Percentiles rank a stretch among this genome's conserved stretches.
These are phyloP conservation scores for Aphanoascus verrucosus DNA, from an alignment of 2,329 filamentous ascomycete genomes.

Conservation along the genomic window DNA sequence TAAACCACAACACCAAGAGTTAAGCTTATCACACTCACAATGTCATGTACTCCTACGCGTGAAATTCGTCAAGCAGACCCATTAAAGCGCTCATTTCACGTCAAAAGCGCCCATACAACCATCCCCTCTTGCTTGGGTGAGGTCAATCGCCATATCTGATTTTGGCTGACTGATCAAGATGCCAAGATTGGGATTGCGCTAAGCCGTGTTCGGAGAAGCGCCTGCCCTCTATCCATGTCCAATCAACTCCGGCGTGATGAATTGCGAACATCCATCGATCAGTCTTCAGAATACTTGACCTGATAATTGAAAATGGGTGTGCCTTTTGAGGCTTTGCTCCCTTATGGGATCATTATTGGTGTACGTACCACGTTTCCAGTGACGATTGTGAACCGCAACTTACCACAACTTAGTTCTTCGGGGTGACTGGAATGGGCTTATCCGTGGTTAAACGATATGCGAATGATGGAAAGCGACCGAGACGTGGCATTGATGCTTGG, in stretches of 20 bases:
- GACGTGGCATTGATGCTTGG: constrained; percentile 53
- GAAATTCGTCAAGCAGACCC: constrained; percentile 18
- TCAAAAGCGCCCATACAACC: constrained; percentile 20
- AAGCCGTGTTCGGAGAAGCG: constrained; percentile 11
- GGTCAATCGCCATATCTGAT: constrained; percentile 15
- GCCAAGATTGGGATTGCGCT: constrained; percentile 13
- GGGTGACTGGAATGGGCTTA: constrained; percentile 48
- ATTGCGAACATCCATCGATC: constrained; percentile 1
- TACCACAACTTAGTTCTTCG: constrained; percentile 45
- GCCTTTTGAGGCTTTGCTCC: constrained; percentile 55
- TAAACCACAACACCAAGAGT: constrained; percentile 4
- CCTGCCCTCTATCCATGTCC: neutral
- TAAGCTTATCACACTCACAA: constrained; percentile 8
- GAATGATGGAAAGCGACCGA: constrained; percentile 52
- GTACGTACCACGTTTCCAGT: constrained; percentile 35
- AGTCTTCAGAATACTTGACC: neutral
- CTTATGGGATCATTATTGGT: constrained; percentile 52
- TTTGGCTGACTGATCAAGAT: constrained; percentile 17
- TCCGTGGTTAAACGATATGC: constrained; percentile 48
- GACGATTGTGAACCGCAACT: neutral
- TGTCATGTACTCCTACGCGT: constrained; percentile 19
- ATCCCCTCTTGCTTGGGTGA: constrained; percentile 16
- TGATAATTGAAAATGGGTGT: constrained; percentile 45
- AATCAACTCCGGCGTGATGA: neutral
- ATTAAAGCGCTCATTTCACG: constrained; percentile 21